Conservation (phyloP, 345 rosid species). For the Brassica incana region DNA sequence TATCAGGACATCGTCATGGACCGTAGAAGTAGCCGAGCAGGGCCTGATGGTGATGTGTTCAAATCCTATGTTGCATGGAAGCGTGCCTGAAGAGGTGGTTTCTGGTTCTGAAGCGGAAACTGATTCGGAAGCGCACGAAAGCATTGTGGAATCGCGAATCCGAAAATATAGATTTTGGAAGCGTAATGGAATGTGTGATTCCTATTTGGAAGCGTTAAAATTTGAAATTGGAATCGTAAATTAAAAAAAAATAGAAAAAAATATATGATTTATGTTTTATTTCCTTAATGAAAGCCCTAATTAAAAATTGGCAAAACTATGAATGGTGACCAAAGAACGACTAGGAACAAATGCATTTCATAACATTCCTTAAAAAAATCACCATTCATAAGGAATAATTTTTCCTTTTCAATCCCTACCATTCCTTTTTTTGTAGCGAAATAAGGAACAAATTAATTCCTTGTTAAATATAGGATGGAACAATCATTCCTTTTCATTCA, state of each 20-base stretch:
- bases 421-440: no score
- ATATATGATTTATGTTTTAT: no score
- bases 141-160: not conserved
- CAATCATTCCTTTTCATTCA: no score
- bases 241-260: not conserved
- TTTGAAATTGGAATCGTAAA: not conserved
- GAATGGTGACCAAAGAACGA: no score
- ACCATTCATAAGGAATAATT: no score
- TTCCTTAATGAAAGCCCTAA: no score
- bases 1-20: slow-evolving; percentile 50
- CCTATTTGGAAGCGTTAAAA: not conserved
- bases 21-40: slow-evolving; percentile 55
- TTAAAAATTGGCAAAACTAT: no score
- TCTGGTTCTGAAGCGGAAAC: not conserved
- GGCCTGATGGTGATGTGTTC: slow-evolving; percentile 64
- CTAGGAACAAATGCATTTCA: no score
- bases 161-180: not conserved
- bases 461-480: no score
- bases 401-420: no score
- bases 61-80: not conserved
- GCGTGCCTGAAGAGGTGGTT: not conserved
- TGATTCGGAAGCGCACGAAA: not conserved
- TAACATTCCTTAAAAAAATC: no score
- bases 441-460: no score
- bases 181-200: not conserved